Conservation (phyloP, 805 yeast genomes). For the Candida michaelii region DNA sequence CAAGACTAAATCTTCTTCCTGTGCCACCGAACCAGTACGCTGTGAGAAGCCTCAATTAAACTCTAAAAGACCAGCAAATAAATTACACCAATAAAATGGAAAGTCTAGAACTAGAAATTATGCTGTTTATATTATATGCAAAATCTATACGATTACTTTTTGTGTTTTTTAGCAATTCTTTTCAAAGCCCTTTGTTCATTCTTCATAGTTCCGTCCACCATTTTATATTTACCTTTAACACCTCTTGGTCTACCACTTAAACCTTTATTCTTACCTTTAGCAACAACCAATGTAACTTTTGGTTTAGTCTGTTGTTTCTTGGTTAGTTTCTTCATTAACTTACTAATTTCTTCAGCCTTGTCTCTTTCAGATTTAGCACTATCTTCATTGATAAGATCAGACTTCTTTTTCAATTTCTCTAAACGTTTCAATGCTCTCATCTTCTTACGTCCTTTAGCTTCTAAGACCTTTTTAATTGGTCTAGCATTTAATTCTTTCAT, state of each 20-base stretch:
- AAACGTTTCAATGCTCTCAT: constrained; percentile 85
- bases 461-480: constrained; percentile 98
- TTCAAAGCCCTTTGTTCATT: constrained; percentile 93
- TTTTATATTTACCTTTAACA: constrained; percentile 94
- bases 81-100: too few relatives aligned
- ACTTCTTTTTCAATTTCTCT: constrained; percentile 88
- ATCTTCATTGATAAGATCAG: constrained; percentile 88
- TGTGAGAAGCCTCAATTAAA: too few relatives aligned
- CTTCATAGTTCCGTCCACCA: constrained; percentile 98
- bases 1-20: too few relatives aligned
- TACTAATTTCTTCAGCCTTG: constrained; percentile 89
- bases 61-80: too few relatives aligned
- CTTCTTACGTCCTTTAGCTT: constrained; percentile 95
- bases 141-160: constrained; percentile 37
- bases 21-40: too few relatives aligned
- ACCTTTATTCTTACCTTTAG: constrained; percentile 82
- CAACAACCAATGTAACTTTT: constrained; percentile 84
- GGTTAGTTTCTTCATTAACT: constrained; percentile 76
- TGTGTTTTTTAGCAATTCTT: constrained; percentile 85
- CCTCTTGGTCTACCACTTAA: constrained; percentile 95
- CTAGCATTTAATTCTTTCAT: constrained; percentile 79
- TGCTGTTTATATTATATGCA: background rate
- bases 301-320: constrained; percentile 74
- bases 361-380: constrained; percentile 85
- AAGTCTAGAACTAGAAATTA: background rate